Evolutionary conservation across 345 rosid species (phyloP).

Genomic region (Euclidium syriacum): DNA sequence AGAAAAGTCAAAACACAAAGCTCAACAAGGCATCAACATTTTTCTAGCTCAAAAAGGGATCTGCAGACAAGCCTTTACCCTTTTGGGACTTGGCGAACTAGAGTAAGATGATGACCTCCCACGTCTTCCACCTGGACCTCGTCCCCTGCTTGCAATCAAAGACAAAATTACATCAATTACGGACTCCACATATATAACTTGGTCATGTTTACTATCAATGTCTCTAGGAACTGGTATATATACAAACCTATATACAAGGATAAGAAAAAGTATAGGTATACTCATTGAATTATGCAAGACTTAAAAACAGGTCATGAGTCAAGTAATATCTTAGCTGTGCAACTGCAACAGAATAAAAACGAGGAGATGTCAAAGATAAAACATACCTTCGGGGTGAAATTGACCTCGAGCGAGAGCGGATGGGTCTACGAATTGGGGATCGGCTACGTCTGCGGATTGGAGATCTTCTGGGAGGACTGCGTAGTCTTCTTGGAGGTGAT

Average conservation of each 20-base stretch:
- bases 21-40: neutral
- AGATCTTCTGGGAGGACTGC: constrained; percentile 89
- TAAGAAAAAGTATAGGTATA: neutral
- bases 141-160: constrained; percentile 50
- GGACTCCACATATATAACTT: neutral
- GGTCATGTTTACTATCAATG: neutral
- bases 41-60: neutral
- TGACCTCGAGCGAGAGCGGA: constrained; percentile 79
- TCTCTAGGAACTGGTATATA: neutral
- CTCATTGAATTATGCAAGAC: neutral
- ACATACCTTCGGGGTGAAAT: constrained; percentile 62
- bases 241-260: neutral
- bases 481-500: constrained; percentile 75
- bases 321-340: neutral
- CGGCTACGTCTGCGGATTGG: constrained; percentile 92
- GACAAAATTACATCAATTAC: neutral
- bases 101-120: constrained; percentile 89
- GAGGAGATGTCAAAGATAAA: neutral
- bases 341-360: neutral
- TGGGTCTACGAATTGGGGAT: constrained; percentile 81
- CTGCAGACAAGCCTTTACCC: constrained; percentile 43
- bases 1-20: neutral
- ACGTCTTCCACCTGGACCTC: constrained; percentile 76
- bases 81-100: constrained; percentile 84
- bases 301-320: neutral